phyloP scores from a whole-genome alignment of 805 yeast genomes.

The Pichia occidentalis region DNA sequence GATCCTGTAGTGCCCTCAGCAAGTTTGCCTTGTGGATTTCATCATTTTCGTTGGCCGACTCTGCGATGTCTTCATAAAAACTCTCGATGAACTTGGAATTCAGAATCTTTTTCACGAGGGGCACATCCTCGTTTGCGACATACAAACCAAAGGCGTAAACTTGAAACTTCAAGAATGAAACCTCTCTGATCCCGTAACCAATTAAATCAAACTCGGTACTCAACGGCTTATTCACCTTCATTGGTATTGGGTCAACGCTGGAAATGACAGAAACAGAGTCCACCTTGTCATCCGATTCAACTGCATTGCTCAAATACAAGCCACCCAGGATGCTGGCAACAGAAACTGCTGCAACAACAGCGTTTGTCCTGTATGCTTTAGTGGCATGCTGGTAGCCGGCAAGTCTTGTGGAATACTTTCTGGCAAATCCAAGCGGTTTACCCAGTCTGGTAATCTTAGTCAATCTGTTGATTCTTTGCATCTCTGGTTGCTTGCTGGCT shows the following conservation, averaged over 20 bases:
- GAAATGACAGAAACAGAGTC: background rate
- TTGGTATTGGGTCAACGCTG: conserved; percentile 25
- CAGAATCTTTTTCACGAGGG: conserved; percentile 34
- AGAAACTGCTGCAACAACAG: too few relatives aligned
- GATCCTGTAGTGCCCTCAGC: conserved; percentile 41
- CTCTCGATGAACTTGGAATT: conserved; percentile 36
- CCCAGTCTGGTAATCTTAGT: too few relatives aligned
- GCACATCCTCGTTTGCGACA: conserved; percentile 53
- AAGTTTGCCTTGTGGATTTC: conserved; percentile 38
- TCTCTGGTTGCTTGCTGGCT: too few relatives aligned
- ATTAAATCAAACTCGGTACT: conserved; percentile 43
- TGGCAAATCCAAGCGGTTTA: too few relatives aligned
- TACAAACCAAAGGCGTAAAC: conserved; percentile 88
- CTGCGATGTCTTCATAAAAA: conserved; percentile 20
- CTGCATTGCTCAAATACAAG: background rate
- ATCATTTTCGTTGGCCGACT: too few relatives aligned
- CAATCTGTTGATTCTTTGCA: too few relatives aligned
- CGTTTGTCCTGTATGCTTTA: too few relatives aligned
- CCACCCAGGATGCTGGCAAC: background rate
- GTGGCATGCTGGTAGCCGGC: too few relatives aligned
- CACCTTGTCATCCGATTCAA: background rate
- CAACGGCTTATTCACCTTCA: conserved; percentile 15
- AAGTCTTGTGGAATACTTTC: too few relatives aligned
- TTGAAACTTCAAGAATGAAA: conserved; percentile 73
- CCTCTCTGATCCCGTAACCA: conserved; percentile 79